Evolutionary conservation across 192 early-diverging fungal species (phyloP).

Genomic region (Entrophospora sp.): DNA sequence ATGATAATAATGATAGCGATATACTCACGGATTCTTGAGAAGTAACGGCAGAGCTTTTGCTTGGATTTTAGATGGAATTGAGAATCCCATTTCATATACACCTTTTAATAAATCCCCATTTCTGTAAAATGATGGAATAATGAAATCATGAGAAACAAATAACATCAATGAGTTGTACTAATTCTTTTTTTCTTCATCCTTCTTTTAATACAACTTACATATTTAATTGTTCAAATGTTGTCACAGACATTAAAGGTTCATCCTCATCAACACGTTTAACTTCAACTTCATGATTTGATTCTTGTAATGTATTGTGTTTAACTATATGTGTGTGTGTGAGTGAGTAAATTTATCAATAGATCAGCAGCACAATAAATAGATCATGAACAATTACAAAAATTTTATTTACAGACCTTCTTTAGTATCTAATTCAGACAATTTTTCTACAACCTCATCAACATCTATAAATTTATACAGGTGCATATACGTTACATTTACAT

Average conservation of each 20-base stretch:
- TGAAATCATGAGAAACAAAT: background rate
- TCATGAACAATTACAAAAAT: no score
- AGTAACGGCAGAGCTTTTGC: constrained; percentile 87
- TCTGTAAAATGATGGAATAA: constrained; percentile 36
- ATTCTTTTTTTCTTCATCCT: background rate
- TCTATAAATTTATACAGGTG: no score
- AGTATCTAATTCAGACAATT: no score
- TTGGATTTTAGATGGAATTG: constrained; percentile 93
- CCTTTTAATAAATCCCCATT: constrained; percentile 78
- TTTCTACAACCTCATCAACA: no score
- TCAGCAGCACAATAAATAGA: no score
- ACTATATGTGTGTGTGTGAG: background rate
- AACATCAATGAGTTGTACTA: background rate
- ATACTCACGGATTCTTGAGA: constrained; percentile 65
- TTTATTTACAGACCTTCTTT: no score
- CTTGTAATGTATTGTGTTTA: constrained; percentile 15
- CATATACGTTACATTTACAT: no score
- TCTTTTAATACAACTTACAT: constrained; percentile 34
- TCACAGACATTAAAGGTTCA: constrained; percentile 70
- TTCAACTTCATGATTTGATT: constrained; percentile 41
- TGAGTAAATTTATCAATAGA: no score
- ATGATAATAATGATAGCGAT: background rate
- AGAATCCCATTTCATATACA: constrained; percentile 88
- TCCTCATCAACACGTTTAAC: constrained; percentile 63
- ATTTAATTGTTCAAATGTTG: constrained; percentile 69